phyloP scores from a whole-genome alignment of 140 eudicot species.

The Erigeron philadelphicus region DNA sequence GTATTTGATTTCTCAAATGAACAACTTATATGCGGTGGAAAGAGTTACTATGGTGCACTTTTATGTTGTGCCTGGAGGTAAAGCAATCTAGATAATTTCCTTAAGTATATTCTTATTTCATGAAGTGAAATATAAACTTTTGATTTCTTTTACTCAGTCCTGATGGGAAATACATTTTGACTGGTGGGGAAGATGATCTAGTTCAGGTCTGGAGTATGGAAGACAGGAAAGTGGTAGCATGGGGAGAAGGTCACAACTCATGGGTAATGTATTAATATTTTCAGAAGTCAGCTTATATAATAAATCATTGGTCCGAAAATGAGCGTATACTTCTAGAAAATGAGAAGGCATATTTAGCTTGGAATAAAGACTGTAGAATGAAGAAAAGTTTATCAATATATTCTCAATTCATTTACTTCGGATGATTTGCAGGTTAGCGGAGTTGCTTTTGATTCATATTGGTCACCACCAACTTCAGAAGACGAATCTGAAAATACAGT shows the following conservation, averaged over 20 bases:
- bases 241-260: constrained; percentile 96
- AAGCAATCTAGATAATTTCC: constrained; percentile 15
- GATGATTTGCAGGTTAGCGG: constrained; percentile 68
- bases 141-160: constrained; percentile 36
- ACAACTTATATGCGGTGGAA: constrained; percentile 84
- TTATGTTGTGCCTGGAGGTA: constrained; percentile 95
- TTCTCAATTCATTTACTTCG: constrained; percentile 2
- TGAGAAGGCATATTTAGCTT: constrained; percentile 15
- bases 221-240: constrained; percentile 76
- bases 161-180: constrained; percentile 78
- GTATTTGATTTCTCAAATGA: constrained; percentile 76
- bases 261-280: constrained; percentile 52
- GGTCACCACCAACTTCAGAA: constrained; percentile 75
- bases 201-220: constrained; percentile 99
- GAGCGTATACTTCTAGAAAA: not conserved
- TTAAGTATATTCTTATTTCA: constrained; percentile 9
- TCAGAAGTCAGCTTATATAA: not conserved
- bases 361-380: not conserved
- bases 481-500: constrained; percentile 56
- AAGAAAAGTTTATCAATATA: not conserved
- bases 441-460: constrained; percentile 81
- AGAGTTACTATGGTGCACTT: constrained; percentile 88
- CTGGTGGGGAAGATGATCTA: constrained; percentile 88
- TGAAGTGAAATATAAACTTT: not conserved
- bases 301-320: not conserved